Percentiles rank a stretch among this genome's conserved stretches.
These are phyloP conservation scores for Biscogniauxia mediterranea DNA, from an alignment of 2,329 filamentous ascomycete species.

Conservation along the genomic window DNA sequence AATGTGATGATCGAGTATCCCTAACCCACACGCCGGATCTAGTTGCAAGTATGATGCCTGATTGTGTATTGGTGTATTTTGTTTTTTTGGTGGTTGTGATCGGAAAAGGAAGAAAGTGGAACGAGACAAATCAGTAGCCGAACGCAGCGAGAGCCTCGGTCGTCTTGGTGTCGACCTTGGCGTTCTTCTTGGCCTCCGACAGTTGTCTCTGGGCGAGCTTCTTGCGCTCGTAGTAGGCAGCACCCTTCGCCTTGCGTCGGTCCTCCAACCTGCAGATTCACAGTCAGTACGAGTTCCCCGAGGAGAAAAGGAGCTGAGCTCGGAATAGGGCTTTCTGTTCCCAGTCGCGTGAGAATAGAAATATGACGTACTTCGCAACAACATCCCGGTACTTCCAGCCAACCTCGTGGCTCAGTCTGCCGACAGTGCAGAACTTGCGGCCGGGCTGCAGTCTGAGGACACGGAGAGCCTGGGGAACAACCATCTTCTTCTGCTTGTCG, in stretches of 20 bases:
- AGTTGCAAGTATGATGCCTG: conserved; percentile 33
- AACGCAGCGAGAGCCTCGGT: conserved; percentile 82
- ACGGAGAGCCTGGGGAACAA: conserved; percentile 96
- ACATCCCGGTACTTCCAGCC: conserved; percentile 99
- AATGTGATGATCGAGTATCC: conserved; percentile 36
- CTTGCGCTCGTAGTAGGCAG: conserved; percentile 99
- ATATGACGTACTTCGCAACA: conserved; percentile 81
- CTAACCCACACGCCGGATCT: conserved; percentile 37
- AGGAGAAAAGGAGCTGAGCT: too few relatives aligned
- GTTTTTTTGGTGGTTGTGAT: conserved; percentile 26
- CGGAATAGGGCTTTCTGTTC: too few relatives aligned
- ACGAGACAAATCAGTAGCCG: conserved; percentile 71
- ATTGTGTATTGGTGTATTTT: conserved; percentile 28
- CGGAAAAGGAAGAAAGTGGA: conserved; percentile 31
- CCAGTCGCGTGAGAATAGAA: not conserved
- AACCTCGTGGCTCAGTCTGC: conserved; percentile 96
- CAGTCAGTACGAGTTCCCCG: conserved; percentile 15
- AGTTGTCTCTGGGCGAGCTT: conserved; percentile 91
- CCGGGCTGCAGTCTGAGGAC: conserved; percentile 96
- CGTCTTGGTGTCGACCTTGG: conserved; percentile 82
- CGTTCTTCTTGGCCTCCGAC: conserved; percentile 88
- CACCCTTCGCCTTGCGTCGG: conserved; percentile 98
- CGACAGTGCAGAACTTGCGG: conserved; percentile 99
- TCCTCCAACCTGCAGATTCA: conserved; percentile 80
- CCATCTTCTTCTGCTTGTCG: conserved; percentile 99